Evolutionary conservation across 2,329 filamentous ascomycete genomes (phyloP).

Genomic region (Hypoxylon sp.): DNA sequence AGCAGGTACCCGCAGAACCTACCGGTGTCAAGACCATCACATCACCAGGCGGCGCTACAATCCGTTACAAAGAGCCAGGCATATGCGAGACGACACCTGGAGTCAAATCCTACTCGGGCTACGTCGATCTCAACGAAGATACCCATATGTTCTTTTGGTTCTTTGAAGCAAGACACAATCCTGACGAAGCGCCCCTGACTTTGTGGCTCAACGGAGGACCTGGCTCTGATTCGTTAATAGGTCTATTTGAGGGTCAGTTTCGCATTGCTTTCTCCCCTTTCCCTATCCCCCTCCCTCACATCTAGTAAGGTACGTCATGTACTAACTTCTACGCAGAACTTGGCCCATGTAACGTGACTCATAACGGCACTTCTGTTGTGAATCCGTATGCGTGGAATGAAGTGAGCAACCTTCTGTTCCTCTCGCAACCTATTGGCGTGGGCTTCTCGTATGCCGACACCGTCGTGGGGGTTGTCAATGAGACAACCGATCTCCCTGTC

Average conservation of each 20-base stretch:
- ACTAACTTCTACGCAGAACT: constrained; percentile 43
- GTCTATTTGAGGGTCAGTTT: constrained; percentile 60
- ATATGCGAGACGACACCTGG: constrained; percentile 66
- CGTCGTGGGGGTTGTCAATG: constrained; percentile 47
- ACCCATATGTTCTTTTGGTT: constrained; percentile 63
- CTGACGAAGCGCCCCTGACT: constrained; percentile 57
- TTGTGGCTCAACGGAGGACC: constrained; percentile 67
- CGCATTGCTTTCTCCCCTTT: neutral
- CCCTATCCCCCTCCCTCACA: neutral
- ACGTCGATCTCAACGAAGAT: constrained; percentile 49
- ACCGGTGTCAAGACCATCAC: constrained; percentile 60
- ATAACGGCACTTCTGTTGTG: constrained; percentile 46
- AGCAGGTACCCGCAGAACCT: constrained; percentile 57
- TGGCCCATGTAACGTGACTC: constrained; percentile 49
- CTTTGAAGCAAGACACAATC: constrained; percentile 58
- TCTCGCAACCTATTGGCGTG: constrained; percentile 50
- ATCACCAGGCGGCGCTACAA: constrained; percentile 59
- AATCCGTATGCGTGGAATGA: constrained; percentile 46
- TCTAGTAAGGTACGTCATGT: neutral
- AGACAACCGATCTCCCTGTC: constrained; percentile 46
- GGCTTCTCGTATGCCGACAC: constrained; percentile 50
- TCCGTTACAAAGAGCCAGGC: constrained; percentile 66
- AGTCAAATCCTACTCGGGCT: constrained; percentile 61
- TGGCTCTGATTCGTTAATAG: constrained; percentile 67
- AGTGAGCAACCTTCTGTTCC: constrained; percentile 50